Evolutionary conservation across 495 filamentous ascomycete genomes (phyloP), one percentile per base, ranked within the genome.

Genomic region (Pseudoneurospora amorphoporcata): DNA sequence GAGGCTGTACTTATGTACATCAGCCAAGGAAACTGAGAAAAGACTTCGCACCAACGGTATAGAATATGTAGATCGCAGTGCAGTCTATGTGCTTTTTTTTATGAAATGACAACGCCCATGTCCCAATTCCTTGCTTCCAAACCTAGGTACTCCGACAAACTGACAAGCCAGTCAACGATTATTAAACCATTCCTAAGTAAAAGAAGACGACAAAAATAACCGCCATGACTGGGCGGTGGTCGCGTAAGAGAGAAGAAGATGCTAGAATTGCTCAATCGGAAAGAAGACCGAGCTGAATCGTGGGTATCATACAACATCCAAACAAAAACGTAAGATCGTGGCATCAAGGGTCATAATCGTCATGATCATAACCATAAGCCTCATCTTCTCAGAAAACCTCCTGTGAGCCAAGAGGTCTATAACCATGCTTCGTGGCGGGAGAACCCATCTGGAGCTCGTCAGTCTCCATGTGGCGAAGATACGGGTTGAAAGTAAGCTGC

Each of bases 381-480:
- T 65, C 7, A 8, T 17, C 29, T 3, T 65, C 29, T 65, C 53
- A 71, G 5, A 39, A 71, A 35, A 72, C 47, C 38, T 68, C 70
- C 23, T 68, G 70, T 16, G 70, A 72, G 17, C 53, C 70, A 43
- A 72, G 47, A 23, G 37, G 68, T 45, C 68, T 45, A 69, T 69
- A 69, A 38, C 65, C 71, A 53, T 70, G 29, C 65, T 29, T 53
- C 16, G 39, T 37, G 10, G 35, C 23, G 9, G 65, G 29, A n/a
- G 41, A 23, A 40, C 39, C 65, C 65, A 69, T 69, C 71, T 72
- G 71, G 2, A 72, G 42, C 65, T 72, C 71, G 29, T 72, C 71
- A 6, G 69, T 23, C 17, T 69, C 71, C 39, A 69, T 72, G 19
- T 53, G 68, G 17, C 19, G 68, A 35, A 39, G 12, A 37, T 39